Conservation (phyloP, 2,329 filamentous ascomycete species). For the Epichloe gansuensis region DNA sequence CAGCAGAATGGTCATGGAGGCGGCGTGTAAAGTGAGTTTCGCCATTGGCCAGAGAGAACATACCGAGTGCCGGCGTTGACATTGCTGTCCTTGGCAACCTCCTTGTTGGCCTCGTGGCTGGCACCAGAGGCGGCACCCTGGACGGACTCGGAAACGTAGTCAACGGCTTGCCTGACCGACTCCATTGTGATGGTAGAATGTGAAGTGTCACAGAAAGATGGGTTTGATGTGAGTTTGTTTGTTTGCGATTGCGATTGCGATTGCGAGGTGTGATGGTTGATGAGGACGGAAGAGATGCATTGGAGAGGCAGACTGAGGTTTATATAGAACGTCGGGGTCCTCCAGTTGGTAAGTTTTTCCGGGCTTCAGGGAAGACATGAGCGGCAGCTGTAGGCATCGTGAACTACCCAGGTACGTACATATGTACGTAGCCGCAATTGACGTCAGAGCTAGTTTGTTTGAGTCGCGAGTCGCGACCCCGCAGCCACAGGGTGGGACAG, state of each 20-base stretch:
- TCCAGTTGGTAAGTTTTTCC: too few relatives aligned
- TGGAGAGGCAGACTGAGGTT: neutral
- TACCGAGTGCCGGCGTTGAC: conserved; percentile 41
- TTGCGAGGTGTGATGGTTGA: conserved; percentile 10
- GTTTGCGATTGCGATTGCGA: conserved; percentile 1
- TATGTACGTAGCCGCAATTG: neutral
- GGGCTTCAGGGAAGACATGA: neutral
- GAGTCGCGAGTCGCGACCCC: neutral
- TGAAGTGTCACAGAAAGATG: conserved; percentile 3
- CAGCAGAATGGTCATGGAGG: neutral
- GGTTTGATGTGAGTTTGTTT: neutral
- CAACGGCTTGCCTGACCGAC: conserved; percentile 46
- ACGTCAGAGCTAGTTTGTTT: neutral
- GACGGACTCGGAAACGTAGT: conserved; percentile 57
- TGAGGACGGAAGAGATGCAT: neutral
- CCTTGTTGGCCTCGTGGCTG: conserved; percentile 62
- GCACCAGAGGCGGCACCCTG: conserved; percentile 43
- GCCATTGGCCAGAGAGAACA: conserved; percentile 9
- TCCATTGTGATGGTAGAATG: conserved; percentile 30
- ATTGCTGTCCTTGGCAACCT: conserved; percentile 51
- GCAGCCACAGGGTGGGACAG: neutral
- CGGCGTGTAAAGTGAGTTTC: neutral
- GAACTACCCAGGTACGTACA: neutral
- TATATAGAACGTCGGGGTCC: neutral
- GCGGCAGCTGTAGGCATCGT: neutral